Percentiles rank a stretch among this genome's conserved stretches.
Conservation (phyloP, 805 yeast genomes). For the Zygotorulaspora chibaensis region DNA sequence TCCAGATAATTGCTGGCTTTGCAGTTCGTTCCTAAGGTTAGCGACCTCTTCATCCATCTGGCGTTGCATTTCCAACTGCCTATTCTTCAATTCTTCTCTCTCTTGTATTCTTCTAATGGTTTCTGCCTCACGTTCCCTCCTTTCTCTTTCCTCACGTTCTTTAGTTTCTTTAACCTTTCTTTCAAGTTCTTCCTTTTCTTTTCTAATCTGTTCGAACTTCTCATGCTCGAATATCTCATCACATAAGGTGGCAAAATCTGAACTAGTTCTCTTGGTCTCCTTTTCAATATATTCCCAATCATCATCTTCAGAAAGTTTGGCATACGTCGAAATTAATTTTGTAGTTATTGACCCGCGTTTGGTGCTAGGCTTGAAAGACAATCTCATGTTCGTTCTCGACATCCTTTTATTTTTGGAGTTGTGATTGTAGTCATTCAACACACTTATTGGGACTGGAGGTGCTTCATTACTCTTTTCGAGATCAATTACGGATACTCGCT, state of each 20-base stretch:
- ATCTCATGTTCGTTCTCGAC: constrained; percentile 34
- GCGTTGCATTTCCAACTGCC: constrained; percentile 28
- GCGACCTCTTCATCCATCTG: constrained; percentile 27
- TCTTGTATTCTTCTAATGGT: constrained; percentile 20
- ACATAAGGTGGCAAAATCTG: constrained; percentile 72
- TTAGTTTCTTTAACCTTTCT: constrained; percentile 44
- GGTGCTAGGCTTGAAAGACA: constrained; percentile 38
- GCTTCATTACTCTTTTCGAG: constrained; percentile 18
- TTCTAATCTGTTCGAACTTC: constrained; percentile 54
- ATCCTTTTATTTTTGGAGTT: constrained; percentile 16
- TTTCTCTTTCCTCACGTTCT: constrained; percentile 44
- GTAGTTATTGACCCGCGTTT: constrained; percentile 71
- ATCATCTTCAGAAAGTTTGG: constrained; percentile 58
- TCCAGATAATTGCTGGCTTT: constrained; percentile 3
- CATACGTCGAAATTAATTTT: constrained; percentile 66
- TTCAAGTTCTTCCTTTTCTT: constrained; percentile 42
- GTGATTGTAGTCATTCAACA: constrained; percentile 20
- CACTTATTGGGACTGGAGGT: constrained; percentile 28
- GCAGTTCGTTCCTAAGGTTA: constrained; percentile 18
- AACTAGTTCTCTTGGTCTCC: constrained; percentile 70
- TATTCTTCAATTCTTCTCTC: constrained; percentile 23
- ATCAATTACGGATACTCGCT: constrained; percentile 25
- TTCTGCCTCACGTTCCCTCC: constrained; percentile 24
- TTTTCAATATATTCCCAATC: constrained; percentile 69
- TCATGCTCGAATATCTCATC: constrained; percentile 75